Percentiles rank a stretch among this genome's conserved stretches.
These are phyloP conservation scores for Pyrenochaeta sp. DNA, from an alignment of 2,329 filamentous ascomycete species.

Conservation along the genomic window DNA sequence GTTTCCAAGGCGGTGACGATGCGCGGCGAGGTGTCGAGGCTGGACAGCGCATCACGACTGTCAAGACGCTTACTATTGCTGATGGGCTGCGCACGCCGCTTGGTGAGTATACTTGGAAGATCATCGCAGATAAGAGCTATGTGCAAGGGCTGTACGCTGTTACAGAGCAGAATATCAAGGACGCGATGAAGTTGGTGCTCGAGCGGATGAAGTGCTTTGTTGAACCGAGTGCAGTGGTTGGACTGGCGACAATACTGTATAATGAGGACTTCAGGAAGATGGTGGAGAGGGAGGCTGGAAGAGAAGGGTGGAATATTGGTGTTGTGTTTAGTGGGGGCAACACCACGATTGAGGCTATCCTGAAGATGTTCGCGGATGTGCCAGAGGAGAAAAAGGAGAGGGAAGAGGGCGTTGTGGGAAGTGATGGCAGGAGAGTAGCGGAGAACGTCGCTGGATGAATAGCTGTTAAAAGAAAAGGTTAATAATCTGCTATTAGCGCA, in stretches of 20 bases:
- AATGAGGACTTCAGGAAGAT: slow-evolving; percentile 78
- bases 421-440: slow-evolving; percentile 51
- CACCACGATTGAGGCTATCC: slow-evolving; percentile 69
- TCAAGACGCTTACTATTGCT: slow-evolving; percentile 82
- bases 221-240: slow-evolving; percentile 88
- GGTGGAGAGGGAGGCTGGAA: slow-evolving; percentile 75
- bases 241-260: slow-evolving; percentile 80
- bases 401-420: slow-evolving; percentile 51
- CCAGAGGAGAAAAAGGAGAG: slow-evolving; percentile 45
- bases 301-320: slow-evolving; percentile 76
- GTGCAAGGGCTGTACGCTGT: slow-evolving; percentile 77
- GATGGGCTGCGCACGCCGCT: slow-evolving; percentile 89
- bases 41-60: slow-evolving; percentile 70
- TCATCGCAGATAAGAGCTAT: slow-evolving; percentile 77
- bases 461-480: neutral
- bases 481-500: neutral
- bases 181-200: slow-evolving; percentile 77
- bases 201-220: slow-evolving; percentile 92
- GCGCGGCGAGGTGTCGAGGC: slow-evolving; percentile 73
- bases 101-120: slow-evolving; percentile 75
- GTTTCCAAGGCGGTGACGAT: slow-evolving; percentile 85
- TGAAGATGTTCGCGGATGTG: slow-evolving; percentile 59
- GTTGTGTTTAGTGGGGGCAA: slow-evolving; percentile 71
- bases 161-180: slow-evolving; percentile 81
- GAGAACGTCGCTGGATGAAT: slow-evolving; percentile 59